Percentiles rank a stretch among this genome's conserved stretches.
These are phyloP conservation scores for Eimeria tenella DNA, from an alignment of 169 alveolate species.

Conservation along the genomic window DNA sequence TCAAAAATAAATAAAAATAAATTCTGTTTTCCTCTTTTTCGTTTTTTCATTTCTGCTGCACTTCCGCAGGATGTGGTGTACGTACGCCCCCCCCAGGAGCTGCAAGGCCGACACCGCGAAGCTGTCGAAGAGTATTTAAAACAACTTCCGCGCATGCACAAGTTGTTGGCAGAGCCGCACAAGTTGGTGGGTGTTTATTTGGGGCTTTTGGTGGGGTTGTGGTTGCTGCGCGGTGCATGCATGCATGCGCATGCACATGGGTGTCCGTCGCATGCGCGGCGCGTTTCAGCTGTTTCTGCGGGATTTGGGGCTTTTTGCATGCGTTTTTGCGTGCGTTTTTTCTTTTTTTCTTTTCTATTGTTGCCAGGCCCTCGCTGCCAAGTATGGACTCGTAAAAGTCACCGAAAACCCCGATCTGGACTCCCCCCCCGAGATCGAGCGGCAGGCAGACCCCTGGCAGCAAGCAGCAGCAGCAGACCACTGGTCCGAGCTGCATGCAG, in stretches of 20 bases:
- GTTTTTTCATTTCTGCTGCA: background rate
- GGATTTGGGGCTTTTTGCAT: background rate
- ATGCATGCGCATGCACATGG: background rate
- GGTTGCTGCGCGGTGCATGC: background rate
- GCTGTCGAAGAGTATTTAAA: constrained; percentile 49
- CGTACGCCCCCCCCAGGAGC: constrained; percentile 68
- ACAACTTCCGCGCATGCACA: constrained; percentile 74
- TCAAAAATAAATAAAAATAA: background rate
- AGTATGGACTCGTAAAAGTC: background rate
- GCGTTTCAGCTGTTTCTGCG: no score
- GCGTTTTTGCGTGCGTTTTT: background rate
- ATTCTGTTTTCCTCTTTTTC: background rate
- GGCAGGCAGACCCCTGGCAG: background rate
- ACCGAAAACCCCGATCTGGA: background rate
- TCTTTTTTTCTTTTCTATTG: background rate
- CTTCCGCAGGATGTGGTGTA: constrained; percentile 70
- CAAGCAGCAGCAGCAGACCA: background rate
- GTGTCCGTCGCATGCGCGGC: no score
- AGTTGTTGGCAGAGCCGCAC: constrained; percentile 64
- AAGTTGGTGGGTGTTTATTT: constrained; percentile 28
- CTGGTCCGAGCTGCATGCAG: constrained; percentile 1
- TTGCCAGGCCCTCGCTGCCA: background rate
- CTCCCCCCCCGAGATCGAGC: background rate
- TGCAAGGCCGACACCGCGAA: constrained; percentile 31
- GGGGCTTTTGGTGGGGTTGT: background rate